phyloP scores from a whole-genome alignment of 2,329 filamentous ascomycete genomes.

The Teratosphaeria pseudoeucalypti region DNA sequence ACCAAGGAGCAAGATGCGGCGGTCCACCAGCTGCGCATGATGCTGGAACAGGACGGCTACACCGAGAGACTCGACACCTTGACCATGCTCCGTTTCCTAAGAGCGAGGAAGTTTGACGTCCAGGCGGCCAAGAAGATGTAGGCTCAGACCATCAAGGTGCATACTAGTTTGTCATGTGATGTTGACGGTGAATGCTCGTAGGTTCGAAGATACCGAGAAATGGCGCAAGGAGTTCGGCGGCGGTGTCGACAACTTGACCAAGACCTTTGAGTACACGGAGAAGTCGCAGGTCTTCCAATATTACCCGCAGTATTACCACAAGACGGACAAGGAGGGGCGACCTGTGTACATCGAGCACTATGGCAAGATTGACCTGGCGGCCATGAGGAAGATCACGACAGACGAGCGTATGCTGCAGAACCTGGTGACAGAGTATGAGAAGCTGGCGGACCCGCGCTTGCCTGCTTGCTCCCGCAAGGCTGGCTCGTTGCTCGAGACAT shows the following conservation, averaged over 20 bases:
- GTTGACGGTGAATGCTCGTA: conserved; percentile 32
- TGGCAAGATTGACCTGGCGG: conserved; percentile 79
- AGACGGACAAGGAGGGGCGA: conserved; percentile 88
- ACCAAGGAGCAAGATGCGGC: conserved; percentile 80
- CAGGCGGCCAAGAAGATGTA: conserved; percentile 78
- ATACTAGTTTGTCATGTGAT: conserved; percentile 2
- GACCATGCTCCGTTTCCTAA: conserved; percentile 66
- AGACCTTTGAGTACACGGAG: conserved; percentile 77
- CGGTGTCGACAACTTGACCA: conserved; percentile 66
- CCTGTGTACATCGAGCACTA: conserved; percentile 96
- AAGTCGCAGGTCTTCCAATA: conserved; percentile 74
- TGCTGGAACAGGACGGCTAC: conserved; percentile 75
- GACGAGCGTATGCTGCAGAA: conserved; percentile 92
- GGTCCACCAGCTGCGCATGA: conserved; percentile 71
- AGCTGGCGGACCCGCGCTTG: conserved; percentile 81
- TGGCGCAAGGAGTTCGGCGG: conserved; percentile 77
- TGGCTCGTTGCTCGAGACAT: conserved; percentile 85
- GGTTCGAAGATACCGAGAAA: conserved; percentile 83
- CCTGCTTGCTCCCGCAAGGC: conserved; percentile 91
- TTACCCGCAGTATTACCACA: conserved; percentile 99
- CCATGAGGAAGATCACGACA: conserved; percentile 88
- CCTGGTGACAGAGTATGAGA: conserved; percentile 96
- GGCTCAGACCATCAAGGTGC: conserved; percentile 23
- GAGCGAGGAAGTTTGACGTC: conserved; percentile 92
- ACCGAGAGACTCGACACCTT: conserved; percentile 82